These are phyloP conservation scores for Phytophthora sansomeana DNA, from an alignment of 352 stramenopile species.

Conservation along the genomic window DNA sequence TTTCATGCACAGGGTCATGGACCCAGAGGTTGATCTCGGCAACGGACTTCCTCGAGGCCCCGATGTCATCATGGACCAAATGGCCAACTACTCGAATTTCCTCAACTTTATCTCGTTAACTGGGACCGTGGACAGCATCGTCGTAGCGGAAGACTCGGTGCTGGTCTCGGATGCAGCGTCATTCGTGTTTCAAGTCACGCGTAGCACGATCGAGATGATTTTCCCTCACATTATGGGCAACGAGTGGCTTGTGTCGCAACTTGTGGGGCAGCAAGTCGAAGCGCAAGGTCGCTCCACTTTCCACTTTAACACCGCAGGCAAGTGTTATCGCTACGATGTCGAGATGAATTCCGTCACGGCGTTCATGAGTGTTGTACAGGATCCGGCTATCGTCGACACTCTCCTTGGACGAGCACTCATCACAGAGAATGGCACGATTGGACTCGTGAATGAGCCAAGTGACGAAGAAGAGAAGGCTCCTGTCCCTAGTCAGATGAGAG, in stretches of 20 bases:
- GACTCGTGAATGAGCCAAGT: neutral
- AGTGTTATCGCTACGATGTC: constrained; percentile 28
- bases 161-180: constrained; percentile 15
- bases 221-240: constrained; percentile 36
- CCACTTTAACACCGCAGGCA: constrained; percentile 26
- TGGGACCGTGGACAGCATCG: constrained; percentile 11
- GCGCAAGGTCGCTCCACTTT: constrained; percentile 14
- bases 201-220: constrained; percentile 31
- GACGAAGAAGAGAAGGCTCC: constrained; percentile 15
- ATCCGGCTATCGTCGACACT: constrained; percentile 18
- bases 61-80: constrained; percentile 35
- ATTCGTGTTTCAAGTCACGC: constrained; percentile 33
- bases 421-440: constrained; percentile 21
- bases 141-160: constrained; percentile 22
- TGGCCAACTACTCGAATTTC: constrained; percentile 22
- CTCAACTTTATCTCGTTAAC: constrained; percentile 20
- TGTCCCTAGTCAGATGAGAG: neutral
- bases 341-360: constrained; percentile 29
- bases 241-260: constrained; percentile 25
- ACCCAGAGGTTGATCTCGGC: constrained; percentile 32
- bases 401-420: constrained; percentile 32
- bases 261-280: constrained; percentile 14
- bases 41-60: constrained; percentile 19
- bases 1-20: constrained; percentile 38
- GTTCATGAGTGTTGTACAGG: constrained; percentile 27